phyloP scores from a whole-genome alignment of 768 basidiomycete species.

The Amanita phalloides region DNA sequence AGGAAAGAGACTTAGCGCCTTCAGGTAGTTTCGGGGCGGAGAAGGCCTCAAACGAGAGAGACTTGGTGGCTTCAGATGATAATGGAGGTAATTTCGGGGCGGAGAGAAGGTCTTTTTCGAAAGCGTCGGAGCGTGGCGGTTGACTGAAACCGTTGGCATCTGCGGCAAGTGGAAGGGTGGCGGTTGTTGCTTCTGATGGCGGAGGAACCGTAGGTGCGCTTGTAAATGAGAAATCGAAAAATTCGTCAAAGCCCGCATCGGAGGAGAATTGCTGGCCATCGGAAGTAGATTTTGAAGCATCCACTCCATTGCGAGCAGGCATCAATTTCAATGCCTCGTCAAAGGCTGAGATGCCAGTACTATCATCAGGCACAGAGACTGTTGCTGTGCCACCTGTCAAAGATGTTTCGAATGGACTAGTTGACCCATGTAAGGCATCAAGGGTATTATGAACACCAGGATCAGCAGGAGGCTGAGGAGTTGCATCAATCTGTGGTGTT shows the following conservation, averaged over 20 bases:
- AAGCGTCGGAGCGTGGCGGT: conserved; percentile 11
- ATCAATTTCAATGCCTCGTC: conserved; percentile 65
- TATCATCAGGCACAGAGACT: conserved; percentile 8
- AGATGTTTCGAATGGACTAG: conserved; percentile 6
- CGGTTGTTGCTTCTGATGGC: conserved; percentile 18
- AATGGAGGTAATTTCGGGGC: conserved; percentile 5
- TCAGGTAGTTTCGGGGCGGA: conserved; percentile 1
- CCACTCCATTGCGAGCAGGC: conserved; percentile 15
- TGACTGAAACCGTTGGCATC: conserved; percentile 19
- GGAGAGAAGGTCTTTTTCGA: conserved; percentile 3
- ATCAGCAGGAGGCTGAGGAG: not conserved
- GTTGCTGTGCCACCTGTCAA: conserved; percentile 8
- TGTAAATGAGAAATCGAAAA: conserved; percentile 48
- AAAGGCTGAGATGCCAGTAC: conserved; percentile 52
- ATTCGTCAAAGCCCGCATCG: conserved; percentile 44
- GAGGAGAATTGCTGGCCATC: conserved; percentile 37
- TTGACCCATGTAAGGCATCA: not conserved
- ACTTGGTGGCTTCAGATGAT: not conserved
- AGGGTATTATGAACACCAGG: not conserved
- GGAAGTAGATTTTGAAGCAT: conserved; percentile 17
- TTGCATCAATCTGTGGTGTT: not conserved
- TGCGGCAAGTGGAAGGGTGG: conserved; percentile 17
- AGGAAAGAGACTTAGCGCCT: conserved; percentile 13
- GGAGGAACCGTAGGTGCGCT: conserved; percentile 12
- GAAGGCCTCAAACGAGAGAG: conserved; percentile 39